Evolutionary conservation across 225 moss, liverwort and hornwort genomes (phyloP), one percentile per base, ranked within the genome.

Genomic region (Antitrichia curtipendula): DNA sequence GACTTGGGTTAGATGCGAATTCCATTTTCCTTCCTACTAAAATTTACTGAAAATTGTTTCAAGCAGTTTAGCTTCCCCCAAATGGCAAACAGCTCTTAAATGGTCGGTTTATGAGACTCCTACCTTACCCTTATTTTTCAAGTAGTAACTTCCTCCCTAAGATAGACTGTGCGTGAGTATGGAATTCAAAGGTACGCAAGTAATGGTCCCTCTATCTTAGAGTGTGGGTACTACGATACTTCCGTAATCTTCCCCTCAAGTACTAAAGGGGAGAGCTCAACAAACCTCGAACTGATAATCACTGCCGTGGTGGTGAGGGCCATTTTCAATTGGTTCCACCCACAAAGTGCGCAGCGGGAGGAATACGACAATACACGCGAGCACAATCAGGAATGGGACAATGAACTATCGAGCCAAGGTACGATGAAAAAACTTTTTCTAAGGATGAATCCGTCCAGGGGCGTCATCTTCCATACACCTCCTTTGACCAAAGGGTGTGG

Each of bases 241-340:
- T 18, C 32, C 2, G 12, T 49, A 74, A 81, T 65, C 56, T 22
- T 40, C 24, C 58, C 65, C 11, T 5, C 50, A 8, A 49, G 81
- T 81, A 88, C 87, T 36, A 85, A 81, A 87, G 36, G 52, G 23
- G 81, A 90, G 81, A 85, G 75, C 87, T 85, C 90, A 88, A 88
- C 87, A 84, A 85, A 87, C 87, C 84, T 61, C 3, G 8, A 59
- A 68, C 59, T 66, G 60, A 69, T 81, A 60, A 75, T 81, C 43
- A 81, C 68, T 53, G 45, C 72, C 0, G 5, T 2, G 52, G 70
- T 4, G 49, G 71, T 3, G 21, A 32, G 34, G 34, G 50, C 84
- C 73, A 38, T 50, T 63, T 71, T 41, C 32, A 1, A 47, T 89
- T 69, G 50, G 50, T 22, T 70, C 5, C 52, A 12, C 25, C 49